Conservation (phyloP, 1,284 basidiomycete species). For the Lentinula novae-zelandiae region DNA sequence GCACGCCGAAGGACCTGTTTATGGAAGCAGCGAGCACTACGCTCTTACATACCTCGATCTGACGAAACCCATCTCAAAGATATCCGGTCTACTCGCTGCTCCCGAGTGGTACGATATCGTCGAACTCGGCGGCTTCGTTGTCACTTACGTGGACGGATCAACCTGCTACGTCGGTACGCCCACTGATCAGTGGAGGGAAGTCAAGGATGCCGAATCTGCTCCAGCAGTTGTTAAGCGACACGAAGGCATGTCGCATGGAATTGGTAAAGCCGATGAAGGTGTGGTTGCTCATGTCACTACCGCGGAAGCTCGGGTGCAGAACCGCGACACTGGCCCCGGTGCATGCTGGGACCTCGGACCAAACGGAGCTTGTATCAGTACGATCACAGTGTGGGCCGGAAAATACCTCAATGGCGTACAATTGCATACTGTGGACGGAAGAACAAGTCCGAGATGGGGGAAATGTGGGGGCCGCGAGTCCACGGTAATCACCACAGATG, state of each 20-base stretch:
- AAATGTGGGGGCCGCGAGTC: not conserved
- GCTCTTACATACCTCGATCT: not conserved
- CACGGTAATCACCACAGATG: not conserved
- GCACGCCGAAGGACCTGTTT: not conserved
- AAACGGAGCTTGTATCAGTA: not conserved
- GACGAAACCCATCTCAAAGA: not conserved
- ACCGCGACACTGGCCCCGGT: not conserved
- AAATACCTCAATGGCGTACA: not conserved
- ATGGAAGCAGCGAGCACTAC: not conserved
- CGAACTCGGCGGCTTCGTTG: not conserved
- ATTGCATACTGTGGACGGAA: not conserved
- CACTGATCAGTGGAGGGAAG: not conserved
- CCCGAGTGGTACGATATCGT: not conserved
- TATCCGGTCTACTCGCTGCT: not conserved
- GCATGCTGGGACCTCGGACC: not conserved
- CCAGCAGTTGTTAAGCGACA: not conserved
- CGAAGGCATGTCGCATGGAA: not conserved
- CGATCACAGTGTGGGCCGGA: not conserved
- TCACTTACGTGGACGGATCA: not conserved
- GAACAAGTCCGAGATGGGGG: not conserved
- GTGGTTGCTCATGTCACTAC: not conserved
- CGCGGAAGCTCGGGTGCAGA: not conserved
- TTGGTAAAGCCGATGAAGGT: not conserved
- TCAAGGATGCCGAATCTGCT: not conserved
- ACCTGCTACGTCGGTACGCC: not conserved